Conservation (phyloP, 768 basidiomycete genomes). For the Pholiota microspora region DNA sequence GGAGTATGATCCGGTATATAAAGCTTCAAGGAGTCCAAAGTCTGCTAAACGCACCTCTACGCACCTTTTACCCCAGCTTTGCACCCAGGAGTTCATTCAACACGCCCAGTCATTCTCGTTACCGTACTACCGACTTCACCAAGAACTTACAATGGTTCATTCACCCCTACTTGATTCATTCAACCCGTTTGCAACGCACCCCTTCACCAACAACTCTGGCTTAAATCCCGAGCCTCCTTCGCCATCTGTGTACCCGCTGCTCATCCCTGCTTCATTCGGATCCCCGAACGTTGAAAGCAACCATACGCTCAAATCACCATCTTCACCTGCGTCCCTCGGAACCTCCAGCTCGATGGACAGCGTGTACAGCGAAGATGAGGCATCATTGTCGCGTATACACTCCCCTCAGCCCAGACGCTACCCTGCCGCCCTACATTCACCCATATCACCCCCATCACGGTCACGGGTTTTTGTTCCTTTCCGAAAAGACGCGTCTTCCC, state of each 20-base stretch:
- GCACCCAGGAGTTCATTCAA: background rate
- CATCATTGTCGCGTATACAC: constrained; percentile 5
- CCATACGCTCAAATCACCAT: constrained; percentile 12
- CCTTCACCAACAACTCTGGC: constrained; percentile 51
- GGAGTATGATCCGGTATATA: constrained; percentile 11
- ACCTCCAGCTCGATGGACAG: constrained; percentile 13
- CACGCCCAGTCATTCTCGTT: background rate
- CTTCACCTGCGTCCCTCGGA: constrained; percentile 21
- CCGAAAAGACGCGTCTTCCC: constrained; percentile 50
- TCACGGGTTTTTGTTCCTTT: constrained; percentile 51
- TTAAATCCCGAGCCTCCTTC: constrained; percentile 38
- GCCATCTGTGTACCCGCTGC: constrained; percentile 48
- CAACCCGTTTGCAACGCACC: constrained; percentile 57
- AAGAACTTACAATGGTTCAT: constrained; percentile 24
- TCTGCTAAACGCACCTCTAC: no score
- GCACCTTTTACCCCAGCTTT: no score
- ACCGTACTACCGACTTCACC: background rate
- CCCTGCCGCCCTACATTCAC: background rate
- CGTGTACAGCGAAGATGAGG: background rate
- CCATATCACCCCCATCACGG: constrained; percentile 15
- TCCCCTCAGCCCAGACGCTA: constrained; percentile 27
- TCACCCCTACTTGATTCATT: constrained; percentile 43
- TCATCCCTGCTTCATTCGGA: constrained; percentile 29
- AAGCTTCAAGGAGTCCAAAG: no score
- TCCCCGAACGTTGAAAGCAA: constrained; percentile 10